phyloP scores from a whole-genome alignment of 2,329 filamentous ascomycete species.

The Fusarium hainanense region DNA sequence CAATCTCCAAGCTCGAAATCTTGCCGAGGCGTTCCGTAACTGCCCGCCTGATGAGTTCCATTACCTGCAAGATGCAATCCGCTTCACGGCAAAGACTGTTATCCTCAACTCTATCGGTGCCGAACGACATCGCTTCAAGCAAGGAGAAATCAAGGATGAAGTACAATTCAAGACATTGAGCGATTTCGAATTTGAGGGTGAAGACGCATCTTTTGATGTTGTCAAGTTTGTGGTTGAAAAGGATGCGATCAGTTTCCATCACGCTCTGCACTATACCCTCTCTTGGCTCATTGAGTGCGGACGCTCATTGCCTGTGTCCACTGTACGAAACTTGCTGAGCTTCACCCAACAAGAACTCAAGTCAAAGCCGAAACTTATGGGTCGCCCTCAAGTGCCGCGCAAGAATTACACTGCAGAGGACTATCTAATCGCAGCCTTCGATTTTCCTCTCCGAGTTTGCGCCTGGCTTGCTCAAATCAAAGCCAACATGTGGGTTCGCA shows the following conservation, averaged over 20 bases:
- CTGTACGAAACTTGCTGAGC: conserved; percentile 74
- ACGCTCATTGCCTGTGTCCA: conserved; percentile 75
- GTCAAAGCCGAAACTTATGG: conserved; percentile 71
- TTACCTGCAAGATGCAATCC: conserved; percentile 77
- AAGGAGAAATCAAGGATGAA: conserved; percentile 88
- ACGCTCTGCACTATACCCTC: conserved; percentile 93
- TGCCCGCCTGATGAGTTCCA: conserved; percentile 71
- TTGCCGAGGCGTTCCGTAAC: conserved; percentile 86
- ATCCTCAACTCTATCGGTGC: conserved; percentile 89
- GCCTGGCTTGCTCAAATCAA: conserved; percentile 99
- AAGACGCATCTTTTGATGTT: conserved; percentile 69
- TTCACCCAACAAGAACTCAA: conserved; percentile 79
- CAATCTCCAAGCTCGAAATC: conserved; percentile 88
- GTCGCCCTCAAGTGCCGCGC: conserved; percentile 65
- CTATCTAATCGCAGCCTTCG: conserved; percentile 86
- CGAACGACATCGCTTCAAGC: conserved; percentile 86
- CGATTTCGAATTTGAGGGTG: conserved; percentile 82
- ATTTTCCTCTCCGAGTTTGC: conserved; percentile 92
- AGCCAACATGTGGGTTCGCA: conserved; percentile 97
- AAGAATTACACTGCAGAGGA: conserved; percentile 75
- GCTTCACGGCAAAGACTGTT: conserved; percentile 81
- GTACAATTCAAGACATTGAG: conserved; percentile 81
- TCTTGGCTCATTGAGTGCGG: conserved; percentile 96
- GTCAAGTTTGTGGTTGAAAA: conserved; percentile 90
- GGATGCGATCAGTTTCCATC: conserved; percentile 95